phyloP scores from a whole-genome alignment of 2,329 filamentous ascomycete genomes.

The Neopestalotiopsis clavispora region DNA sequence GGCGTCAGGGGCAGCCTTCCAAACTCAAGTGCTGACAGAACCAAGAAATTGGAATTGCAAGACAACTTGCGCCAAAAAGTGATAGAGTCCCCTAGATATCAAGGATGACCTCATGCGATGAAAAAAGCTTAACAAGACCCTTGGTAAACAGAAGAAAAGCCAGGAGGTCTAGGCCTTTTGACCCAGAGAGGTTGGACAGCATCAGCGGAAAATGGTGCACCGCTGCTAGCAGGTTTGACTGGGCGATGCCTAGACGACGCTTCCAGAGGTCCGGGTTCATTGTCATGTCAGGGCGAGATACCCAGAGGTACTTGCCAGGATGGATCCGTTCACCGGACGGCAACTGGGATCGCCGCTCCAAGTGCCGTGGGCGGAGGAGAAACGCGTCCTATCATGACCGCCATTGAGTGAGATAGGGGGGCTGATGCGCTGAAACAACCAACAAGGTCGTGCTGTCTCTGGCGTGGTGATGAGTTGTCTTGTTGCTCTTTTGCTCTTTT shows the following conservation, averaged over 20 bases:
- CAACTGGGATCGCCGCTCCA: not conserved
- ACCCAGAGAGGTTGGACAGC: not conserved
- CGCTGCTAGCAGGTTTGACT: not conserved
- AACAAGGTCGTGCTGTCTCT: not conserved
- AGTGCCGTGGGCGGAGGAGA: not conserved
- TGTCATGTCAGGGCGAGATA: not conserved
- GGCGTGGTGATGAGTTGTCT: not conserved
- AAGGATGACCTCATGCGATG: conserved; percentile 10
- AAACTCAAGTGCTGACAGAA: not conserved
- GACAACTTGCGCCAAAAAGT: conserved; percentile 1
- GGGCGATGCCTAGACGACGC: not conserved
- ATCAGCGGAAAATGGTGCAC: not conserved
- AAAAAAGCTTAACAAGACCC: not conserved
- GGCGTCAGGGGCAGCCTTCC: not conserved
- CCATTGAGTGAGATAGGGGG: not conserved
- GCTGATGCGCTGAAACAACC: not conserved
- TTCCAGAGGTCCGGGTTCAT: not conserved
- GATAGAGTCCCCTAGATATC: conserved; percentile 1
- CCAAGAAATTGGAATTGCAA: not conserved
- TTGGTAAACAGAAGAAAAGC: not conserved
- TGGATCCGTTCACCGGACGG: not conserved
- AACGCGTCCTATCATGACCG: not conserved
- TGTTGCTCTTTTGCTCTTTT: not conserved
- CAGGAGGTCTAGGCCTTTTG: conserved; percentile 12
- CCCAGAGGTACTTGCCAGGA: not conserved